Base-by-base conservation (phyloP, 352 stramenopile genomes). In the Blastocystis sp. region DNA sequence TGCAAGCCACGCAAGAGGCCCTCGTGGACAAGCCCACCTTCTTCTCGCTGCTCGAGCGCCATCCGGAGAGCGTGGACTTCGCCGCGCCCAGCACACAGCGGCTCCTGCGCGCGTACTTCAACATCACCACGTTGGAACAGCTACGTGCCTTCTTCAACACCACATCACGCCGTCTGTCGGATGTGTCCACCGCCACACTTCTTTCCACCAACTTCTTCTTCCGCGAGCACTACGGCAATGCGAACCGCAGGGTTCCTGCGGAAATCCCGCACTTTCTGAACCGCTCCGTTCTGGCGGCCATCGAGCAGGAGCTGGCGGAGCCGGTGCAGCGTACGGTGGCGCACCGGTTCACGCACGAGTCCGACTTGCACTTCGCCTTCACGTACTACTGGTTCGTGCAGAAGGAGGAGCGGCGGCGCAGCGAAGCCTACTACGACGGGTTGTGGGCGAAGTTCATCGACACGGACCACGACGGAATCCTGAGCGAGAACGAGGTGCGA, bases 311-410 rank as follows among this genome's bases (percentile, higher is more conserved):
- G 11, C 89, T 91, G 34, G 90, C 89, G 0, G 88, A 89, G 10
- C 92, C 95, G 87, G 92, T 93, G 48, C 84, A 93, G 10, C 90
- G 90, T 19, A 97, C 94, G 19, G 95, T 92, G 21, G 74, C 90
- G 4, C 93, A 97, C 69, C 92, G 94, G 4, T 98, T 98, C 88
- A 93, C 95, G 38, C 92, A 94, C 65, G 91, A 92, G 5, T 89
- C 96, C 60, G 95, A 98, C 90, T 95, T 98, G 93, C 95, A 98
- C 88, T 98, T 96, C 84, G 94, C 93, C 80, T 98, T 98, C 86
- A 92, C 93, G 48, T 98, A 97, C 89, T 97, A 97, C 88, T 94
- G 97, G 89, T 98, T 96, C 89, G 66, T 97, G 38, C 92, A 96
- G 21, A 95, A 97, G 71, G 91, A 92, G 10, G 91, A 95, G 88